phyloP scores from a whole-genome alignment of 805 yeast species.

The Zygotorulaspora florentina region DNA sequence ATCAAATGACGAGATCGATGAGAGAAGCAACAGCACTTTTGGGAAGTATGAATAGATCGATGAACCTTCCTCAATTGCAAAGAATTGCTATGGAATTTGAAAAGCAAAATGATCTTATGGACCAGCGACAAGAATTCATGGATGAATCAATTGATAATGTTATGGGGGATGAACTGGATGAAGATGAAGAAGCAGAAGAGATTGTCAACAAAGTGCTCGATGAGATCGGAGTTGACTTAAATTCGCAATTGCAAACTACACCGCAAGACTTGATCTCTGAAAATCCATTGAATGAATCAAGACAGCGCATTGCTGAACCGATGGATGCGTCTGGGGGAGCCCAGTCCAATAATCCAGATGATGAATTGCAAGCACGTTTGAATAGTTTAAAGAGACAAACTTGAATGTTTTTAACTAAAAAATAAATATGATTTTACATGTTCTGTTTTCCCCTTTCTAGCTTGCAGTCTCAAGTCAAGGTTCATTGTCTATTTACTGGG shows the following conservation, averaged over 20 bases:
- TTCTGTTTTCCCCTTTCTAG: slow-evolving; percentile 1
- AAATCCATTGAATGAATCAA: slow-evolving; percentile 23
- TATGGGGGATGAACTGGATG: slow-evolving; percentile 86
- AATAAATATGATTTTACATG: background rate
- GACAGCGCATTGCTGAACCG: slow-evolving; percentile 50
- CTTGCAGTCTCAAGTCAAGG: background rate
- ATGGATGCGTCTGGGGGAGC: slow-evolving; percentile 38
- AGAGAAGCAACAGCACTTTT: slow-evolving; percentile 83
- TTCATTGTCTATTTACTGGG: slow-evolving; percentile 3
- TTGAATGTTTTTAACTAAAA: background rate
- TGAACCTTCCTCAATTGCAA: slow-evolving; percentile 87
- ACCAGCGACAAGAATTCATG: slow-evolving; percentile 97
- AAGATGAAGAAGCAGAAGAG: slow-evolving; percentile 87
- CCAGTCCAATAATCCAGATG: slow-evolving; percentile 48
- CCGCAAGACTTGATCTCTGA: slow-evolving; percentile 37
- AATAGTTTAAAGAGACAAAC: slow-evolving; percentile 64
- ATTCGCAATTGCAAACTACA: slow-evolving; percentile 43
- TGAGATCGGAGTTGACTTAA: slow-evolving; percentile 88
- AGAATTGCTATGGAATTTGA: slow-evolving; percentile 94
- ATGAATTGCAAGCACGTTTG: slow-evolving; percentile 83
- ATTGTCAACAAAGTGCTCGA: slow-evolving; percentile 88
- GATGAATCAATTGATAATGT: slow-evolving; percentile 97
- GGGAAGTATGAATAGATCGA: slow-evolving; percentile 79
- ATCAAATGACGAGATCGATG: slow-evolving; percentile 94
- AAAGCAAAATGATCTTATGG: slow-evolving; percentile 92